phyloP scores from a whole-genome alignment of 768 basidiomycete species.

The Suillus ampliporus region DNA sequence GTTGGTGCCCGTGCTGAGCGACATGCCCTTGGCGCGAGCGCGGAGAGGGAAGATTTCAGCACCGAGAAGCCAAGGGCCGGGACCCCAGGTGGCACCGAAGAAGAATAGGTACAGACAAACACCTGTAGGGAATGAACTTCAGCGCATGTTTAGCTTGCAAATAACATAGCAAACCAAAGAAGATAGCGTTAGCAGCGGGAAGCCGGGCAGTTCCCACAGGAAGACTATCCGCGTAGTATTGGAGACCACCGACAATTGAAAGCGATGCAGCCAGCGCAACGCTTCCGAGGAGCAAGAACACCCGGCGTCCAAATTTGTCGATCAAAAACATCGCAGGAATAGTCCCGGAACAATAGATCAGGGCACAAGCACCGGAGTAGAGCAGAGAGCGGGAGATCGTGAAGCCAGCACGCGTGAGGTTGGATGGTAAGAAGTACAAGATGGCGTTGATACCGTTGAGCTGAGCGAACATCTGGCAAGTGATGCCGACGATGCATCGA shows the following conservation, averaged over 20 bases:
- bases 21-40: constrained; percentile 46
- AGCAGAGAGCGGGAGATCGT: constrained; percentile 47
- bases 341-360: constrained; percentile 55
- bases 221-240: constrained; percentile 47
- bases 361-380: constrained; percentile 51
- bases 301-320: constrained; percentile 56
- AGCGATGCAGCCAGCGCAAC: constrained; percentile 48
- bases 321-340: constrained; percentile 59
- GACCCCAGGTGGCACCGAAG: constrained; percentile 63
- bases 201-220: constrained; percentile 38
- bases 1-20: constrained; percentile 40
- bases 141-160: constrained; percentile 19
- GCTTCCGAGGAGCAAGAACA: constrained; percentile 55
- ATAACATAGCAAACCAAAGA: constrained; percentile 33
- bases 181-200: constrained; percentile 43
- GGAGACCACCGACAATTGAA: constrained; percentile 57
- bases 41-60: constrained; percentile 55
- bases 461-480: constrained; percentile 60
- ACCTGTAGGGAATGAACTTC: constrained; percentile 22
- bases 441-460: constrained; percentile 64
- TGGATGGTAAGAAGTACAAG: constrained; percentile 61
- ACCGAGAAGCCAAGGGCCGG: constrained; percentile 56
- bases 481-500: constrained; percentile 56
- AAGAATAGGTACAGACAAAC: constrained; percentile 66
- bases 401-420: constrained; percentile 56